Evolutionary conservation across 1,284 basidiomycete genomes (phyloP), one percentile per base, ranked within the genome.

Genomic region (Melampsora occidentalis): DNA sequence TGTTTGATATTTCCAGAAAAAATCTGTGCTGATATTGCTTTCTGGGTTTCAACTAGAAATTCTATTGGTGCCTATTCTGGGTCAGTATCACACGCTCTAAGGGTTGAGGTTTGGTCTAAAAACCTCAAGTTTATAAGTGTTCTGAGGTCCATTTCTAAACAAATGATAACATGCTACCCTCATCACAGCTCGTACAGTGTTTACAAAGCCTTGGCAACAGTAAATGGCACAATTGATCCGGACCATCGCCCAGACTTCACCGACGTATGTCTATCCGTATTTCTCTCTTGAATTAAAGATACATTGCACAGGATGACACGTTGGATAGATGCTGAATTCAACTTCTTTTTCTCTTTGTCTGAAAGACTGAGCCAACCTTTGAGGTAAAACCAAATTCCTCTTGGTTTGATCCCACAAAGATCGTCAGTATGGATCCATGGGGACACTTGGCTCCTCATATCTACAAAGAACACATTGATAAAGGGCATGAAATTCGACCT

Each of bases 381-480:
- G 85, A 87, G 10, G 90, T 97, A 78, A 90, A 90, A 4, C 91
- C 90, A 18, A 90, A 93, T 79, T 89, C 90, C 0, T 84, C 89
- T 2, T 98, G 95, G 94, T 89, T 85, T 77, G 90, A 92, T 79
- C 86, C 88, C 2, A 83, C 81, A 80, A 94, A 93, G 87, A 97
- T 98, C 82, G 94, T 97, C 42, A 90, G 90, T 1, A 91, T 98
- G 83, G 96, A 98, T 82, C 95, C 95, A 0, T 97, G 90, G 89
- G 95, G 95, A 2, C 95, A 97, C 81, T 86, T 97, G 77, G 90
- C 91, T 0, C 93, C 92, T 20, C 88, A 89, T 68, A 87, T 92
- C 1, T 97, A 90, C 86, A 86, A 85, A 76, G 85, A 79, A 49
- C 79, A 81, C 70, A 81, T 84, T 69, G 83, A 84, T 59, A 79